These are phyloP conservation scores for Colletotrichum musicola DNA, from an alignment of 2,329 filamentous ascomycete genomes.

Conservation along the genomic window DNA sequence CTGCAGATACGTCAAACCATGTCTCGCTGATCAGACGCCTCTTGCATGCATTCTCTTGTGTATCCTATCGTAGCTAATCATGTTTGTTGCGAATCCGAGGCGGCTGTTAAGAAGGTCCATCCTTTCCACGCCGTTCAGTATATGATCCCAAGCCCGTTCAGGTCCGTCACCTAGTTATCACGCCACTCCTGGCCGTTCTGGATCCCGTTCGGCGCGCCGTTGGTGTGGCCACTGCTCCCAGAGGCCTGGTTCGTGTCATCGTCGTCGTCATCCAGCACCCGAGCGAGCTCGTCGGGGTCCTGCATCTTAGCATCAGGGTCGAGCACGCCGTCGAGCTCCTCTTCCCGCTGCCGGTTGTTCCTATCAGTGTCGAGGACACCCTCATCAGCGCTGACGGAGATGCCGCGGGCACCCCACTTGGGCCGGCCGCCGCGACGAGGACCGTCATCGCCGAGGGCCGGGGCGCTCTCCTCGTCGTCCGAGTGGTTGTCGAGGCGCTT, in stretches of 20 bases:
- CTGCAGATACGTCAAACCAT: not conserved
- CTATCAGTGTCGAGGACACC: conserved; percentile 65
- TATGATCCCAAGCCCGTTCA: not conserved
- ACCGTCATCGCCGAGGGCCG: conserved; percentile 56
- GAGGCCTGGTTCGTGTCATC: conserved; percentile 53
- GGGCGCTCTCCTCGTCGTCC: conserved; percentile 72
- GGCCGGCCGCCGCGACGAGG: conserved; percentile 52
- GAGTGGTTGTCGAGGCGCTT: conserved; percentile 64
- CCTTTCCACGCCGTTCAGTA: not conserved
- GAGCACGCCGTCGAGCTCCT: conserved; percentile 59
- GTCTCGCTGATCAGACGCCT: not conserved
- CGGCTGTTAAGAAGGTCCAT: not conserved
- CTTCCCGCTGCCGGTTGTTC: conserved; percentile 55
- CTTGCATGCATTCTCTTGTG: not conserved
- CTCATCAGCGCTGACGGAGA: conserved; percentile 76
- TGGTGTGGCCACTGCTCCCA: conserved; percentile 39
- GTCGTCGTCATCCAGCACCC: conserved; percentile 68
- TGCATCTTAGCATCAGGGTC: conserved; percentile 76
- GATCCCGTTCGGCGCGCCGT: conserved; percentile 53
- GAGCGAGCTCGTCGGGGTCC: conserved; percentile 74
- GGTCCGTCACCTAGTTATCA: conserved; percentile 42
- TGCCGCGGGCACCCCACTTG: conserved; percentile 74
- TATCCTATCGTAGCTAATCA: not conserved
- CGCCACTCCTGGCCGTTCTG: conserved; percentile 62
- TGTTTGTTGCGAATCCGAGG: not conserved